Evolutionary conservation across 371 early-diverging fungal genomes (phyloP).

Genomic region (Zopfochytrium polystomum): DNA sequence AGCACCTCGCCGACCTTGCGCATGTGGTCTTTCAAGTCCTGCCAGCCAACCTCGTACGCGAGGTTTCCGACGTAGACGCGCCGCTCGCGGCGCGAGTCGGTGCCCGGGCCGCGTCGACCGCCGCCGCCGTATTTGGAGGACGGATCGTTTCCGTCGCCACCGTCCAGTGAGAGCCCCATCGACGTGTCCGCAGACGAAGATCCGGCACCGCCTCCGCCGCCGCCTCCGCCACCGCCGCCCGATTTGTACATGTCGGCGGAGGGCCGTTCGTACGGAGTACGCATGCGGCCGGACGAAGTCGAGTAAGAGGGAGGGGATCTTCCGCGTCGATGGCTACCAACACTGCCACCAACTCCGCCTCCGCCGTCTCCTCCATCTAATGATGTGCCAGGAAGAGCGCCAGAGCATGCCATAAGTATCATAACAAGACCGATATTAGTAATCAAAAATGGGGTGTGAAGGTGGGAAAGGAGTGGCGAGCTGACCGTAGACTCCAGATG

Average conservation of each 20-base stretch:
- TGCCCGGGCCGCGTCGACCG: neutral
- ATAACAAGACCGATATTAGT: too few species aligned
- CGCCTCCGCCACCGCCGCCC: neutral
- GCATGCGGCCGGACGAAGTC: conserved; percentile 6
- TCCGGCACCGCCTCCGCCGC: neutral
- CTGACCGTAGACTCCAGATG: too few species aligned
- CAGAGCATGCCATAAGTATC: too few species aligned
- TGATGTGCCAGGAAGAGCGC: too few species aligned
- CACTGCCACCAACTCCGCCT: too few species aligned
- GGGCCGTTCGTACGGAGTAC: conserved; percentile 32
- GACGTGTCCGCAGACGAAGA: neutral
- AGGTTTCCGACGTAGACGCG: conserved; percentile 52
- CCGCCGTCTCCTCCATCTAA: too few species aligned
- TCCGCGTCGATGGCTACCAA: neutral
- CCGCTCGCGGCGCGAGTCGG: conserved; percentile 25
- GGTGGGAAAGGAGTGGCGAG: too few species aligned
- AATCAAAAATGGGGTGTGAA: too few species aligned
- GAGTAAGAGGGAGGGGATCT: conserved; percentile 15
- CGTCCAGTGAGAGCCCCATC: conserved; percentile 27
- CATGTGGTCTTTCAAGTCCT: conserved; percentile 74
- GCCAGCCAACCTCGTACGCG: conserved; percentile 45
- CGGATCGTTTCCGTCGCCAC: too few species aligned
- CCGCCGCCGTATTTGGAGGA: too few species aligned
- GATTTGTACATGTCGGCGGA: neutral
- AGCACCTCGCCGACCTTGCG: conserved; percentile 70